Evolutionary conservation across 106 monocot genomes (phyloP).

Genomic region (Xerophyta viscosa): DNA sequence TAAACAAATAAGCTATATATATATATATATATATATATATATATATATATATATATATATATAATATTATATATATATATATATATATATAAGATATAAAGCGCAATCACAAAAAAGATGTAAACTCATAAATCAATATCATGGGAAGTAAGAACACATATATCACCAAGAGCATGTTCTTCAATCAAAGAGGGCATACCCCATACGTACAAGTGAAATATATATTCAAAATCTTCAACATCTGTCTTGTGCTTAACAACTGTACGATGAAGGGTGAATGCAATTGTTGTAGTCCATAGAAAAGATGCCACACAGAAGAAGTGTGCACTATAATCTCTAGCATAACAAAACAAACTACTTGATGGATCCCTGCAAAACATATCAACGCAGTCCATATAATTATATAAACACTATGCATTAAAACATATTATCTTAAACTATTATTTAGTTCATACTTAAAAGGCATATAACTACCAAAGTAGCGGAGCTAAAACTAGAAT

Average conservation of each 20-base stretch:
- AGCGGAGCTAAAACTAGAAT: neutral
- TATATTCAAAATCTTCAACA: constrained; percentile 90
- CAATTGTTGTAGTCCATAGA: constrained; percentile 97
- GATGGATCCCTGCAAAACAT: constrained; percentile 70
- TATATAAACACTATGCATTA: neutral
- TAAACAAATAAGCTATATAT: too few species aligned
- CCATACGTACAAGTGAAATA: constrained; percentile 98
- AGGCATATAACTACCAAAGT: too few species aligned
- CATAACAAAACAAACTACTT: constrained; percentile 80
- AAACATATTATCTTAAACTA: too few species aligned
- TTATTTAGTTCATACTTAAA: too few species aligned
- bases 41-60: too few species aligned
- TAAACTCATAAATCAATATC: too few species aligned
- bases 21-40: too few species aligned
- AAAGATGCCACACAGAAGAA: constrained; percentile 99
- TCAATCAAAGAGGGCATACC: constrained; percentile 37
- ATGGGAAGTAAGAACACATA: too few species aligned
- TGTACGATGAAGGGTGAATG: constrained; percentile 97
- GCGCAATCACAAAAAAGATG: too few species aligned
- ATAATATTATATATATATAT: too few species aligned
- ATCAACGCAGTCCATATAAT: neutral
- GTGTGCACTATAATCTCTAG: constrained; percentile 85
- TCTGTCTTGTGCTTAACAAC: constrained; percentile 97
- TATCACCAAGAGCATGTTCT: too few species aligned
- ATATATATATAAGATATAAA: too few species aligned